Base-by-base conservation (phyloP, 2,329 filamentous ascomycete genomes). In the Monilinia fructigena region DNA sequence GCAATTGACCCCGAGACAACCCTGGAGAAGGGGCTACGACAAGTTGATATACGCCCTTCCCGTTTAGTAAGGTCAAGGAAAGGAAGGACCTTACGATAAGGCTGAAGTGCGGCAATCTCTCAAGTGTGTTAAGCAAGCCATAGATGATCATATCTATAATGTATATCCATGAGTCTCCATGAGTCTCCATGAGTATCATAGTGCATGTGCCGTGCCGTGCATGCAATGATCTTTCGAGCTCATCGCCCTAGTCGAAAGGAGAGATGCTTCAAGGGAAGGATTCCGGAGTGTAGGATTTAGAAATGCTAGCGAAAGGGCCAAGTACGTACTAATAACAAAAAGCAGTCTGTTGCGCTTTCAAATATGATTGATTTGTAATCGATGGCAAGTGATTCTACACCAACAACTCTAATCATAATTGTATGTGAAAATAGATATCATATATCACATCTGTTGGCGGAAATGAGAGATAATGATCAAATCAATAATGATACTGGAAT, bases 51-150 rank as follows among this genome's bases (percentile, higher is more conserved):
- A 48, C 28, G 28, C 56, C 42, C 26, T 48, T 35, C 28, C 26
- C 28, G 26, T 23, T 35, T 35, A 8, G 31, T 7, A 35, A 35
- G 31, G 31, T 7, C 7, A 7, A 35, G 31, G 31, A 35, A 35
- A 35, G 31, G 31, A 35, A 16, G 8, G n/a, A 40, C 28, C 42
- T 50, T 65, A 35, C 31, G n/a, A 42, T 59, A 65, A 65, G 62
- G 62, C 62, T 65, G 53, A 65, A 64, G 62, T 28, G 53, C 42
- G 42, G 28, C 62, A 58, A 58, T 58, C 52, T 64, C 53, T 35
- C 47, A 40, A 62, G 31, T 4, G 23, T 23, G 31, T 35, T 1
- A 35, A 8, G 48, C 45, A 50, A 58, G 54, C 26, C 62, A 28
- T 18, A 4, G 12, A 40, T 58, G 10, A 40, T 14, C 10, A 40